phyloP scores from a whole-genome alignment of 192 early-diverging fungal species.

The Coemansia reversa region DNA sequence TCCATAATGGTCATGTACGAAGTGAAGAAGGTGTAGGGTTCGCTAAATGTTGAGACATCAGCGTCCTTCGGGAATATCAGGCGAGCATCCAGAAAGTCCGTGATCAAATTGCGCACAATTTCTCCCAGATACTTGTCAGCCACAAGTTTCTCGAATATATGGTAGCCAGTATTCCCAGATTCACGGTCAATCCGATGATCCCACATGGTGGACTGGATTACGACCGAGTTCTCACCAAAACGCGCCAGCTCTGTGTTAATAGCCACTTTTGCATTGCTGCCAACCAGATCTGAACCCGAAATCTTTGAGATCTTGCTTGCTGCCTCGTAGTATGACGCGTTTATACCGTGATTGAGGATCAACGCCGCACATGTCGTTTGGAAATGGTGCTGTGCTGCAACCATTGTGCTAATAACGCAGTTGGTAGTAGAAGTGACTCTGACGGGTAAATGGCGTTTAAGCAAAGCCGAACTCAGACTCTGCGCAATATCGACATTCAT shows the following conservation, averaged over 20 bases:
- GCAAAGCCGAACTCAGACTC: constrained; percentile 71
- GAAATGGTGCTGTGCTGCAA: constrained; percentile 80
- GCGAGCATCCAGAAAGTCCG: constrained; percentile 79
- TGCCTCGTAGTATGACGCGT: constrained; percentile 91
- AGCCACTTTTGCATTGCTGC: constrained; percentile 58
- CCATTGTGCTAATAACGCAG: constrained; percentile 89
- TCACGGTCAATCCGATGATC: constrained; percentile 81
- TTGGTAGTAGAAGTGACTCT: constrained; percentile 86
- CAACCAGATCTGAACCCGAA: constrained; percentile 29
- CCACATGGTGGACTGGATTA: constrained; percentile 75
- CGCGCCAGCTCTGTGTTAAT: constrained; percentile 96
- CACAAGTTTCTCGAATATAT: constrained; percentile 93
- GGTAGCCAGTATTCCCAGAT: constrained; percentile 74
- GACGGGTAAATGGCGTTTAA: constrained; percentile 69
- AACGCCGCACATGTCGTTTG: constrained; percentile 74
- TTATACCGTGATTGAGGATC: constrained; percentile 93
- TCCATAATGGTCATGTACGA: constrained; percentile 74
- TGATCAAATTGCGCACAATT: constrained; percentile 74
- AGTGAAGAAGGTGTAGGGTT: constrained; percentile 73
- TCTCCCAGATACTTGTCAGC: constrained; percentile 96
- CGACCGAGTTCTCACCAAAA: constrained; percentile 67
- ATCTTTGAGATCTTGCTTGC: constrained; percentile 59
- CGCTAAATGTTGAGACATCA: constrained; percentile 54
- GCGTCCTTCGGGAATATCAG: constrained; percentile 65
- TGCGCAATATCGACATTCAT: constrained; percentile 74